These are phyloP conservation scores for Lipomyces kockii DNA, from an alignment of 805 yeast species.

Conservation along the genomic window DNA sequence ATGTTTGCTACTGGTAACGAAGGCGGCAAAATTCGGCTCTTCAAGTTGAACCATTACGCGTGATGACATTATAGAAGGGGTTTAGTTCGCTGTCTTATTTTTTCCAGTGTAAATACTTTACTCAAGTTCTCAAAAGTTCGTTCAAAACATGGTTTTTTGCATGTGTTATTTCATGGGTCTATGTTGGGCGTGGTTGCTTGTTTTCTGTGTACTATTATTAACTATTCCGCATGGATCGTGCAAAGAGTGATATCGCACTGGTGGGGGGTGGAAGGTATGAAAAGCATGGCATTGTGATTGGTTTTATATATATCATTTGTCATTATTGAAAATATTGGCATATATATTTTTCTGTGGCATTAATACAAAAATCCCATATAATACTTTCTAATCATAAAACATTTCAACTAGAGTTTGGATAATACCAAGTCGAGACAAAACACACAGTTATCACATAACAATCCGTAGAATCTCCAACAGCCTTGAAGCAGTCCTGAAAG, in stretches of 20 bases:
- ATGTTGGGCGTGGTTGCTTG: background rate
- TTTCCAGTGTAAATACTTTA: background rate
- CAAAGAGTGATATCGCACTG: background rate
- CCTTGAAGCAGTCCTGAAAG: background rate
- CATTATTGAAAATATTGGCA: background rate
- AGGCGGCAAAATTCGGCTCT: conserved; percentile 84
- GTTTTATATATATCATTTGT: background rate
- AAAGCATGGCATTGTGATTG: conserved; percentile 1
- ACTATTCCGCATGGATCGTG: background rate
- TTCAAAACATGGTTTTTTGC: background rate
- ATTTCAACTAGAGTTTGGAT: background rate
- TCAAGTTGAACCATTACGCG: conserved; percentile 80
- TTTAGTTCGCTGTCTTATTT: background rate
- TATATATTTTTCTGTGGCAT: background rate
- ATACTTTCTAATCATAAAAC: background rate
- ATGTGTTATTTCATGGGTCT: background rate
- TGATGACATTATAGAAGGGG: conserved; percentile 1
- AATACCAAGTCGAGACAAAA: background rate
- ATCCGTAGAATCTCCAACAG: background rate
- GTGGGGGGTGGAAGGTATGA: background rate
- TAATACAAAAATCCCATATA: background rate
- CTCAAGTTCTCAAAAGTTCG: background rate
- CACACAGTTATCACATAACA: background rate
- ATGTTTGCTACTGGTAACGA: conserved; percentile 90
- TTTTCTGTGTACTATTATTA: background rate